Conservation (phyloP, 305 asterid species). For the Fraxinus ornus region DNA sequence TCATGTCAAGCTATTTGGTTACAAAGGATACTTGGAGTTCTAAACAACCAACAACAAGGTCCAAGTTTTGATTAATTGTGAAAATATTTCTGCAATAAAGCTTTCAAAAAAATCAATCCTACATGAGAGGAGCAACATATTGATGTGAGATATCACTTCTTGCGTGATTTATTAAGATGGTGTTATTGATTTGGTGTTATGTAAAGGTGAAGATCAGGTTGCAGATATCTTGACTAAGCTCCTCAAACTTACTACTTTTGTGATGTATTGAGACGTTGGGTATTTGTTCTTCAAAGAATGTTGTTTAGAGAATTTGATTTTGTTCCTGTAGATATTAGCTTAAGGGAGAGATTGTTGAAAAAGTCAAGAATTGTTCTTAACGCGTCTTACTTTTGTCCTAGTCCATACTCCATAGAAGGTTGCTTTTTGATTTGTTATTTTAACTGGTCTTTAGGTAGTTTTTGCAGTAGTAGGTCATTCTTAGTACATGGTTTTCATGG, state of each 20-base stretch:
- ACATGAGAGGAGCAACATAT: neutral
- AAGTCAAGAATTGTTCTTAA: neutral
- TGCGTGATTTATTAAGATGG: neutral
- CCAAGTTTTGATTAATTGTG: neutral
- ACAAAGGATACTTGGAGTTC: neutral
- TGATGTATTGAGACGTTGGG: neutral
- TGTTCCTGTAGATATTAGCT: neutral
- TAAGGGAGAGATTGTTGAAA: neutral
- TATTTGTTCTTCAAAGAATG: neutral
- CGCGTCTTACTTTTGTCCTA: neutral
- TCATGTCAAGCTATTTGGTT: neutral
- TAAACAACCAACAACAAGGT: neutral
- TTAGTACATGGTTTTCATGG: neutral
- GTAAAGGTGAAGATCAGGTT: neutral
- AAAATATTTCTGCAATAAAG: neutral
- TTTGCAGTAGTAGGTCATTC: neutral
- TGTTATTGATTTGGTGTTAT: neutral
- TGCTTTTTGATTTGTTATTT: too few species aligned
- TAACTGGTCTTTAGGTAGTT: neutral
- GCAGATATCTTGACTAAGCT: neutral
- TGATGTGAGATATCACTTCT: neutral
- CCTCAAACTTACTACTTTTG: neutral
- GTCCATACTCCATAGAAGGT: neutral
- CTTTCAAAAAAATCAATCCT: neutral
- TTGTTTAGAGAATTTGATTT: neutral